Percentiles rank a stretch among this genome's conserved stretches.
Evolutionary conservation across 805 yeast genomes (phyloP).

Genomic region (Candida dendrica): DNA sequence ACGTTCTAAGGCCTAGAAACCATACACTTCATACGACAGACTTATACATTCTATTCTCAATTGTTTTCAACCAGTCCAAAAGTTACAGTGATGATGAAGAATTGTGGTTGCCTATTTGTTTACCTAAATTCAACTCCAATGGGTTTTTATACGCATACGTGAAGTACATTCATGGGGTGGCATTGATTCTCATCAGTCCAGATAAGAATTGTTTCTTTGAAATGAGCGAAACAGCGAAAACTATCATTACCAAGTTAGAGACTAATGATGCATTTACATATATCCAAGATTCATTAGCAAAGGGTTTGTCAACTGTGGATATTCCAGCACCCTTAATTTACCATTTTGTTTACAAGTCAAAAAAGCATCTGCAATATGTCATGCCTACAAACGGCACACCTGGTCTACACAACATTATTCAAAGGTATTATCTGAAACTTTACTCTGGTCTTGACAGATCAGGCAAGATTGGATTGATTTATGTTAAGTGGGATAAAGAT

Average conservation of each 20-base stretch:
- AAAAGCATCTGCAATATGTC: slow-evolving; percentile 57
- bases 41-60: slow-evolving; percentile 62
- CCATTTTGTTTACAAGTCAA: slow-evolving; percentile 79
- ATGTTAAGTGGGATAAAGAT: slow-evolving; percentile 32
- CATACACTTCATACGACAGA: slow-evolving; percentile 82
- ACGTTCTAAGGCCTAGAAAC: slow-evolving; percentile 65
- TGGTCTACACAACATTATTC: slow-evolving; percentile 10
- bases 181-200: slow-evolving; percentile 38
- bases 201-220: slow-evolving; percentile 75
- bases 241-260: slow-evolving; percentile 37
- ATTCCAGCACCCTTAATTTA: slow-evolving; percentile 52
- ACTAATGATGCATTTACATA: slow-evolving; percentile 17
- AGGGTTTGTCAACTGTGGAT: slow-evolving; percentile 39
- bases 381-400: slow-evolving; percentile 25
- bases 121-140: slow-evolving; percentile 81
- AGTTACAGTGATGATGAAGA: slow-evolving; percentile 44
- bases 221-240: slow-evolving; percentile 53
- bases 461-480: slow-evolving; percentile 36
- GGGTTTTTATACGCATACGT: slow-evolving; percentile 86
- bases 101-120: slow-evolving; percentile 89
- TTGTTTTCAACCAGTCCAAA: slow-evolving; percentile 45
- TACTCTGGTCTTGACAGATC: slow-evolving; percentile 21
- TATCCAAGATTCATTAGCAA: slow-evolving; percentile 21
- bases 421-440: slow-evolving; percentile 15
- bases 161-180: slow-evolving; percentile 43